These are phyloP conservation scores for Phytophthora kernoviae DNA, from an alignment of 352 stramenopile species.

Conservation along the genomic window DNA sequence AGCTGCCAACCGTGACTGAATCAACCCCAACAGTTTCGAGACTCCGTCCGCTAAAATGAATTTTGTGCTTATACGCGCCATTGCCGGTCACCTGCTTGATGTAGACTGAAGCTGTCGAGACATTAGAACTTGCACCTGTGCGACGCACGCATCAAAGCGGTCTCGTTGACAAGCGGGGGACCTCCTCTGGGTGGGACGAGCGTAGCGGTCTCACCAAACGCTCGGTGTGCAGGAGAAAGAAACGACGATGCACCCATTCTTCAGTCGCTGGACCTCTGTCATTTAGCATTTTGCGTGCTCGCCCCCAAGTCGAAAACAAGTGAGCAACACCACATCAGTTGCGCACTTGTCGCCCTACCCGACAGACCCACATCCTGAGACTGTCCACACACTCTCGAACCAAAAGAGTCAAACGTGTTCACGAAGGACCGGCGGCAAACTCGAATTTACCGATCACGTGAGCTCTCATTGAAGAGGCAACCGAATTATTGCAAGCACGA, in stretches of 20 bases:
- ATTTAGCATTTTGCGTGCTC: conserved; percentile 3
- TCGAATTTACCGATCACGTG: conserved; percentile 11
- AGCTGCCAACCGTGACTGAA: no score
- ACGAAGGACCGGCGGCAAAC: no score
- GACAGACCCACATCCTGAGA: not conserved
- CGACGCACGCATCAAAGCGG: conserved; percentile 1
- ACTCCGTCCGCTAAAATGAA: no score
- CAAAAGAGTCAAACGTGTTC: no score
- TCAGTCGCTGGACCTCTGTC: not conserved
- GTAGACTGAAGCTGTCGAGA: no score
- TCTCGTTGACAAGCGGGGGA: not conserved
- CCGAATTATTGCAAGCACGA: not conserved
- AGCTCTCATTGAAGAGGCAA: not conserved
- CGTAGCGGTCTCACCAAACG: conserved; percentile 2
- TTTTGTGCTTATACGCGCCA: no score
- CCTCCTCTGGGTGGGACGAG: not conserved
- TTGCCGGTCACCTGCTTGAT: no score
- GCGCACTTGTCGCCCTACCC: not conserved
- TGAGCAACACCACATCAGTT: not conserved
- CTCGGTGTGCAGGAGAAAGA: not conserved
- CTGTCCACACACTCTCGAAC: conserved; percentile 3
- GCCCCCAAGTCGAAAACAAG: conserved; percentile 3
- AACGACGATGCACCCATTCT: not conserved
- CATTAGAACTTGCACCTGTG: no score
- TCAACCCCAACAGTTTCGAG: no score